These are phyloP conservation scores for Zymoseptoria crescenta DNA, from an alignment of 2,329 filamentous ascomycete genomes.

Conservation along the genomic window DNA sequence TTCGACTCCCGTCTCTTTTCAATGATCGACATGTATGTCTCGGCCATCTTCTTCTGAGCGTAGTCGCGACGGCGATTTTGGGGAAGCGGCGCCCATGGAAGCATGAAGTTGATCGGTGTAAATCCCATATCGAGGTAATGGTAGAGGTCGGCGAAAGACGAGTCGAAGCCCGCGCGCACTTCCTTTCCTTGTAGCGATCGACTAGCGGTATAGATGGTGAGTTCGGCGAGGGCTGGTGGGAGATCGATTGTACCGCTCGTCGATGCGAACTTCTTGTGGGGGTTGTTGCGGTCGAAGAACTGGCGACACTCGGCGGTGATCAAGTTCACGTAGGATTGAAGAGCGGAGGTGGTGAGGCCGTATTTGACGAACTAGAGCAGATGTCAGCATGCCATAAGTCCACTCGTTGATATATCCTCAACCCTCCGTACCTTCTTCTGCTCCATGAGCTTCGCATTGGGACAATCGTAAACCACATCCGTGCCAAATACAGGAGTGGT, in stretches of 20 bases:
- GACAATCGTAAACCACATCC: constrained; percentile 85
- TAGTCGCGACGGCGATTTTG: constrained; percentile 75
- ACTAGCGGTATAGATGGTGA: constrained; percentile 85
- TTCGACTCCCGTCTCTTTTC: constrained; percentile 50
- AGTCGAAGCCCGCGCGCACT: constrained; percentile 72
- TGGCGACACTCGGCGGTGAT: constrained; percentile 66
- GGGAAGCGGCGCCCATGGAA: constrained; percentile 82
- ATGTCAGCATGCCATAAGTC: constrained; percentile 2
- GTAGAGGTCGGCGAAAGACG: constrained; percentile 71
- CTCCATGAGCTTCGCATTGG: constrained; percentile 88
- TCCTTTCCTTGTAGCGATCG: constrained; percentile 78
- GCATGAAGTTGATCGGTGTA: constrained; percentile 79
- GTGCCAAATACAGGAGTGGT: constrained; percentile 66
- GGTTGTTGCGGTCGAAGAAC: constrained; percentile 60
- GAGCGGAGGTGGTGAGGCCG: constrained; percentile 66
- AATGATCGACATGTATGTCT: constrained; percentile 78
- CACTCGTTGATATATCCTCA: not conserved
- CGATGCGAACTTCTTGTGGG: constrained; percentile 30
- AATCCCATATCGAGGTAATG: constrained; percentile 89
- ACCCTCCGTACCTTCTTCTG: constrained; percentile 76
- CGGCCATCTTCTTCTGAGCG: constrained; percentile 71
- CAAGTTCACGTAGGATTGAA: constrained; percentile 69
- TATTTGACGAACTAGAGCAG: constrained; percentile 66
- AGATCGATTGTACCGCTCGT: constrained; percentile 59
- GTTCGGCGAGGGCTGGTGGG: constrained; percentile 68